Evolutionary conservation across 2,329 filamentous ascomycete species (phyloP).

Genomic region (Phyllosticta paracitricarpa): DNA sequence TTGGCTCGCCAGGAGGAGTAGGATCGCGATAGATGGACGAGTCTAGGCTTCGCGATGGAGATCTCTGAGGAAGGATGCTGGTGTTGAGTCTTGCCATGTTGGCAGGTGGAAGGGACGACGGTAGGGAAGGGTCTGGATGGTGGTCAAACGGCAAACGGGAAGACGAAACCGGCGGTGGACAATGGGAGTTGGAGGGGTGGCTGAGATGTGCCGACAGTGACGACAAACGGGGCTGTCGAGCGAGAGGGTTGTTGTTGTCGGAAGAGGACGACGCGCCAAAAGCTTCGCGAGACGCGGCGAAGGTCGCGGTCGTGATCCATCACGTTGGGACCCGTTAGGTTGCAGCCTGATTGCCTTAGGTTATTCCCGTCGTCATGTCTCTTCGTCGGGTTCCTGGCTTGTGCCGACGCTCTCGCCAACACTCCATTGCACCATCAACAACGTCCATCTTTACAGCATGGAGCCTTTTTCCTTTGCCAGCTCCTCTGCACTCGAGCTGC

Average conservation of each 20-base stretch:
- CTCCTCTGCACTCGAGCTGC: slow-evolving; percentile 71
- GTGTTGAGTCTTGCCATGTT: slow-evolving; percentile 30
- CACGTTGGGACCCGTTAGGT: not conserved
- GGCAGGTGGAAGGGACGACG: not conserved
- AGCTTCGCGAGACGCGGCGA: not conserved
- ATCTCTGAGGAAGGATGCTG: slow-evolving; percentile 18
- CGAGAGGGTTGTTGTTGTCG: not conserved
- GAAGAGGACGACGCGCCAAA: not conserved
- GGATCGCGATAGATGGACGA: slow-evolving; percentile 29
- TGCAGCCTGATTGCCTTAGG: not conserved
- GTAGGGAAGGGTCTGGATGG: not conserved
- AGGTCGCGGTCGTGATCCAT: not conserved
- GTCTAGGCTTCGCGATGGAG: slow-evolving; percentile 15
- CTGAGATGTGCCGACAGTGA: not conserved
- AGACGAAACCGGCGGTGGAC: not conserved
- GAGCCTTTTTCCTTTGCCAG: slow-evolving; percentile 94
- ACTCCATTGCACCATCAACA: not conserved
- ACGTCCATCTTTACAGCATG: slow-evolving; percentile 45
- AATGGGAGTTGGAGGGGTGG: not conserved
- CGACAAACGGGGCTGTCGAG: not conserved
- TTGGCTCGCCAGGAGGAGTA: slow-evolving; percentile 18
- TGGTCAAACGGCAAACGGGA: not conserved
- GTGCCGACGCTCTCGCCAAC: not conserved
- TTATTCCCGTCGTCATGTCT: no score
- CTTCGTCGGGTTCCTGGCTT: not conserved